Percentiles rank a stretch among this genome's conserved stretches.
Conservation (phyloP, 306 rosid genomes). For the Carpinus fangiana region DNA sequence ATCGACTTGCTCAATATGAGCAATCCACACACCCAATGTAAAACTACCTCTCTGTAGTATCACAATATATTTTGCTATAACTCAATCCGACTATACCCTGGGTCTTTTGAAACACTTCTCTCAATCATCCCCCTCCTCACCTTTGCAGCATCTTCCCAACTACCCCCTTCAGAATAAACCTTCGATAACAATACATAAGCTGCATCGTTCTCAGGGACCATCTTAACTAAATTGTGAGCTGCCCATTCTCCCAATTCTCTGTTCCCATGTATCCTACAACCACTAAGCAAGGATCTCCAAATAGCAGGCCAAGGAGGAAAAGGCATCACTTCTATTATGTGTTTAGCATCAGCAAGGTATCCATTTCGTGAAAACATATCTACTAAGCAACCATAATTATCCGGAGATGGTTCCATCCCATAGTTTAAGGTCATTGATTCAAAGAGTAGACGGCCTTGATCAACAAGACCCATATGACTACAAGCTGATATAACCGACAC, state of each 20-base stretch:
- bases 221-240: conserved; percentile 37
- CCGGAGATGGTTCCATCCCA: conserved; percentile 41
- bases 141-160: conserved; percentile 54
- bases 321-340: conserved; percentile 49
- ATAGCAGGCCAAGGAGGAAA: conserved; percentile 61
- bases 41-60: too few relatives aligned
- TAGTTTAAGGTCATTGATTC: conserved; percentile 34
- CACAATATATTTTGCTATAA: conserved; percentile 12
- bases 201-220: conserved; percentile 44
- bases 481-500: conserved; percentile 55
- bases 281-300: conserved; percentile 56
- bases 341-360: conserved; percentile 45
- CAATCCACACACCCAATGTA: too few relatives aligned
- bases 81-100: conserved; percentile 55
- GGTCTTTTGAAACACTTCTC: conserved; percentile 34
- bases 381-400: conserved; percentile 52
- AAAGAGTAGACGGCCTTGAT: conserved; percentile 41
- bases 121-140: conserved; percentile 38
- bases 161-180: conserved; percentile 50
- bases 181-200: conserved; percentile 42
- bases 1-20: too few relatives aligned
- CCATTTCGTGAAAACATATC: conserved; percentile 59
- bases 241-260: conserved; percentile 53
- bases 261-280: conserved; percentile 56
- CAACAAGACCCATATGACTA: conserved; percentile 49